Conservation (phyloP, 371 early-diverging fungal genomes). For the Lichtheimia hyalospora region DNA sequence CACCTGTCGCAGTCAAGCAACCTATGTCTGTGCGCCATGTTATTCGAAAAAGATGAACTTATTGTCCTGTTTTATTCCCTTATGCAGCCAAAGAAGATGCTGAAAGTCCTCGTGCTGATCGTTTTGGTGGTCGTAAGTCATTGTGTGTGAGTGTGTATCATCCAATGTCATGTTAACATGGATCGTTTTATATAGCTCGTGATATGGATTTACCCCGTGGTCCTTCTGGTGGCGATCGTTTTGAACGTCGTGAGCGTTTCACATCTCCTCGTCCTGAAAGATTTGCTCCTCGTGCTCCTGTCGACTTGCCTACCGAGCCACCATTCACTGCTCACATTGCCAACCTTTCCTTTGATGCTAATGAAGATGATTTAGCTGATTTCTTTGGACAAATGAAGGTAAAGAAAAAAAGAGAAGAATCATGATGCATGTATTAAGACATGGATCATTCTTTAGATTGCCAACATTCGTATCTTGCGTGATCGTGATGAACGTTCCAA, state of each 20-base stretch:
- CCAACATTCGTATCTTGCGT: constrained; percentile 66
- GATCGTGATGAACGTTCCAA: constrained; percentile 80
- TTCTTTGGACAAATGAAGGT: constrained; percentile 75
- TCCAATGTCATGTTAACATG: neutral
- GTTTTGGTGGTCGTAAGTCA: constrained; percentile 12
- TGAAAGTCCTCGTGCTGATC: constrained; percentile 16
- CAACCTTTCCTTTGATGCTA: constrained; percentile 83
- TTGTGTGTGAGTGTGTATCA: neutral
- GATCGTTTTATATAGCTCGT: constrained; percentile 4
- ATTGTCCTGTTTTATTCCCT: constrained; percentile 5
- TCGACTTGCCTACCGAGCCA: constrained; percentile 78
- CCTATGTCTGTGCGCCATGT: too few species aligned
- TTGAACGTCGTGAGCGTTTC: constrained; percentile 36
- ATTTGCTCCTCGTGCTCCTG: constrained; percentile 51
- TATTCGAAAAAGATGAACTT: too few species aligned
- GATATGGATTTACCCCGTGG: constrained; percentile 22
- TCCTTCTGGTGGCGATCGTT: constrained; percentile 21
- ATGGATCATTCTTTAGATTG: constrained; percentile 36
- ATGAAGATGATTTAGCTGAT: constrained; percentile 70
- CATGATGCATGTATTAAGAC: neutral
- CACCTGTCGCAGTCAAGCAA: neutral
- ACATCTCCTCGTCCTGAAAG: constrained; percentile 37
- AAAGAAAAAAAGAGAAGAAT: constrained; percentile 4
- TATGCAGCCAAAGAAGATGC: constrained; percentile 20
- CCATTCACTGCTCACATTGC: constrained; percentile 91